These are phyloP conservation scores for Quercus bicolor DNA, from an alignment of 306 rosid genomes.

Conservation along the genomic window DNA sequence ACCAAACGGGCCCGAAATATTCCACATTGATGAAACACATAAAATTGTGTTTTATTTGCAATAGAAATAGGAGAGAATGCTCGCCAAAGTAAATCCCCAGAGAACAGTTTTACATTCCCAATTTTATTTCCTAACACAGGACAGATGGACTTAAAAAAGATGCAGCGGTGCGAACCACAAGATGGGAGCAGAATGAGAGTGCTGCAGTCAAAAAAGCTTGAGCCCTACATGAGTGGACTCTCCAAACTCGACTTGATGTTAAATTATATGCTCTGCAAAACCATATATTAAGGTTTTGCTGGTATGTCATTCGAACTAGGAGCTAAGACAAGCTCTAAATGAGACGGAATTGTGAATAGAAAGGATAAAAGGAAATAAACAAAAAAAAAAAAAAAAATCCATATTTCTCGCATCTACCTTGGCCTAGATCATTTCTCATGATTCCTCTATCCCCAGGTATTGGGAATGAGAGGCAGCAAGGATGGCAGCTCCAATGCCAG, in stretches of 20 bases:
- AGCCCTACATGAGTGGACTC: no score
- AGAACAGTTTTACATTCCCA: constrained; percentile 42
- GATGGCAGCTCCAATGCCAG: constrained; percentile 88
- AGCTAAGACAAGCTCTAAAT: constrained; percentile 24
- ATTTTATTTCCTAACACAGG: no score
- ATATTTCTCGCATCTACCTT: constrained; percentile 29
- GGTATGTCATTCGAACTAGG: constrained; percentile 26
- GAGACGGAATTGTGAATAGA: constrained; percentile 12
- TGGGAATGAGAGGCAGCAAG: constrained; percentile 94
- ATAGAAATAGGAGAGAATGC: constrained; percentile 28
- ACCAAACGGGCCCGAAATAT: neutral
- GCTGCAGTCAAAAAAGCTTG: no score
- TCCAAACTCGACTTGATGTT: no score
- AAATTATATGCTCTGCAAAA: constrained; percentile 23
- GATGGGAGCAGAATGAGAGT: no score
- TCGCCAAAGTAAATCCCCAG: constrained; percentile 17
- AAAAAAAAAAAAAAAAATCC: constrained; percentile 8
- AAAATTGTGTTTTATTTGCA: constrained; percentile 33
- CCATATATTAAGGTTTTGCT: constrained; percentile 30
- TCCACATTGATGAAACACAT: neutral
- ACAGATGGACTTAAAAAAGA: no score
- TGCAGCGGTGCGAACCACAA: no score
- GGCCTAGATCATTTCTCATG: constrained; percentile 28
- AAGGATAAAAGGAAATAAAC: constrained; percentile 7
- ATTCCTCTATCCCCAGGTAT: constrained; percentile 55